Conservation (phyloP, 768 basidiomycete genomes). For the Roridomyces roridus region DNA sequence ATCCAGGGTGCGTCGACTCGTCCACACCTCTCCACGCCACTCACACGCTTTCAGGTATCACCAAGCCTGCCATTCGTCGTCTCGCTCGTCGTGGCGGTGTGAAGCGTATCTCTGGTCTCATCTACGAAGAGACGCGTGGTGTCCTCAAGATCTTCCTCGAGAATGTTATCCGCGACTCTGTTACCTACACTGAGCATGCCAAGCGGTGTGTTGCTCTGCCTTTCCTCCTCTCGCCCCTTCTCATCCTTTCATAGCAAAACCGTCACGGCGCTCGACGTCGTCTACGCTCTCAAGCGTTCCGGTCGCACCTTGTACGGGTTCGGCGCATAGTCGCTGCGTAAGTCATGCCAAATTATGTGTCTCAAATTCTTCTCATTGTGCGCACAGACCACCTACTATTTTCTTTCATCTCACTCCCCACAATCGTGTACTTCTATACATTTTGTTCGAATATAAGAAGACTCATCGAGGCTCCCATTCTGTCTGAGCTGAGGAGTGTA, state of each 20-base stretch:
- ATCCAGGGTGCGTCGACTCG: conserved; percentile 33
- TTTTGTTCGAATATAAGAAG: too few species aligned
- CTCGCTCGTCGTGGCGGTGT: conserved; percentile 14
- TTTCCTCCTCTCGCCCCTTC: not conserved
- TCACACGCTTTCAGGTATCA: conserved; percentile 1
- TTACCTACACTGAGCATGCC: not conserved
- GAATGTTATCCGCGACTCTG: conserved; percentile 7
- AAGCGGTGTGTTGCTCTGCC: not conserved
- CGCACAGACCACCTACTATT: too few species aligned
- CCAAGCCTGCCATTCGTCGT: too few species aligned
- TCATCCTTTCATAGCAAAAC: not conserved
- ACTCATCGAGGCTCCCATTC: too few species aligned
- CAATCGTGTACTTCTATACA: too few species aligned
- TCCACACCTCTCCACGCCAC: not conserved
- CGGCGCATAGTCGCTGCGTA: not conserved
- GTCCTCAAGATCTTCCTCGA: conserved; percentile 13
- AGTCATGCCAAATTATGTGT: too few species aligned
- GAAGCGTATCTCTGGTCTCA: conserved; percentile 10
- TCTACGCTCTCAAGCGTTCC: conserved; percentile 8
- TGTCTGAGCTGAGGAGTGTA: too few species aligned
- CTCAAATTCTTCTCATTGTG: too few species aligned
- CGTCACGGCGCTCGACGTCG: conserved; percentile 3
- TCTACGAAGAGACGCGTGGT: conserved; percentile 7
- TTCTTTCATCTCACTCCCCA: too few species aligned
- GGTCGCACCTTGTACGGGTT: conserved; percentile 2